Evolutionary conservation across 495 filamentous ascomycete genomes (phyloP), one percentile per base, ranked within the genome.

Genomic region (Penicillium antarcticum): DNA sequence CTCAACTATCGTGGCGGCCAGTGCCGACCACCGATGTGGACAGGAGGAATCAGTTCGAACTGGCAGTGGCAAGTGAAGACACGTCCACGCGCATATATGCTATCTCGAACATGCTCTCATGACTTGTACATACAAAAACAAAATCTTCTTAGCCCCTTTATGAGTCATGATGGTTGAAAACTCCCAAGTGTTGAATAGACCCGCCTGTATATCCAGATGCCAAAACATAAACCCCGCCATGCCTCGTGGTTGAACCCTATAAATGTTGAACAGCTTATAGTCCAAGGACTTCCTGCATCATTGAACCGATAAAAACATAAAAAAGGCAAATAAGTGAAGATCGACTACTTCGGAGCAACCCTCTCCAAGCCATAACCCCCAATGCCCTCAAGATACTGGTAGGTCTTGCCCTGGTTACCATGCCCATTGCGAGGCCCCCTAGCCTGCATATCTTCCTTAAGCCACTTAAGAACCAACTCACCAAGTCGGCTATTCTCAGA

Each of bases 351-450:
- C 5, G 19, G 17, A n/a, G 18, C 65, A 62, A 65, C 77, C 52
- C 82, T 83, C 78, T 94, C 88, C 35, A 81, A 66, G 4, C 91
- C 91, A 75, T 95, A 95, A 3, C 91, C 91, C 3, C 91, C 91
- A 45, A 87, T 73, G 0, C 87, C 89, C 4, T 83, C 80, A 10
- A 76, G 56, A 33, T 64, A 79, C 48, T 74, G 70, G 54, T 95
- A 95, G 10, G 86, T 83, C 72, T 81, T 84, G 2, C 82, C 88
- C 71, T 94, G 80, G 17, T 76, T 78, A 0, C 76, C 73, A 23
- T 76, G 65, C 13, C 68, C 77, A 58, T 81, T 77, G 61, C 94
- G 76, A 13, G 90, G 91, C 0, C 95, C 94, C 45, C 94, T 77
- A 51, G 88, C 86, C 55, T 77, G 66, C 58, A 97, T 67, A 72